These are phyloP conservation scores for Begonia loranthoides DNA, from an alignment of 306 rosid species.

Conservation along the genomic window DNA sequence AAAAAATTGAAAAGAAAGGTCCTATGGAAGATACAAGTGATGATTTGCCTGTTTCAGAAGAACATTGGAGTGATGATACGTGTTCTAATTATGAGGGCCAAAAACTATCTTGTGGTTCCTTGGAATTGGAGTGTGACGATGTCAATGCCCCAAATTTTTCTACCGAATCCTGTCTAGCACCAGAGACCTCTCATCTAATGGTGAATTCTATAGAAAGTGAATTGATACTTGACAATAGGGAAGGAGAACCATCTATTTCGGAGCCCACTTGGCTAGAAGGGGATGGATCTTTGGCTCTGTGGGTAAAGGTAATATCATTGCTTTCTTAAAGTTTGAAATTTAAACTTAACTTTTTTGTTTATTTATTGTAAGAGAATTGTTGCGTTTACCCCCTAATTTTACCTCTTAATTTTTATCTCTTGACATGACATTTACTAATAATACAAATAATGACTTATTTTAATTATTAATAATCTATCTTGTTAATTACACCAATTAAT, in stretches of 20 bases:
- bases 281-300: slow-evolving; percentile 76
- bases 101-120: slow-evolving; percentile 30
- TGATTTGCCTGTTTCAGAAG: slow-evolving; percentile 26
- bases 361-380: no score
- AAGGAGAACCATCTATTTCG: slow-evolving; percentile 49
- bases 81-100: slow-evolving; percentile 31
- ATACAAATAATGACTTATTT: no score
- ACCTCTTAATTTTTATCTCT: not conserved
- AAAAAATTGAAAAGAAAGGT: slow-evolving; percentile 22
- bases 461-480: no score
- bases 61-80: slow-evolving; percentile 42
- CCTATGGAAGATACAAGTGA: slow-evolving; percentile 22
- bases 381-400: not conserved
- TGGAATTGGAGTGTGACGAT: slow-evolving; percentile 41
- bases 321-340: slow-evolving; percentile 1
- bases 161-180: slow-evolving; percentile 25
- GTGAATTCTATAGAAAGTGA: slow-evolving; percentile 49
- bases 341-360: not conserved
- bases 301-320: slow-evolving; percentile 69
- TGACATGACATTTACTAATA: no score
- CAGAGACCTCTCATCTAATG: slow-evolving; percentile 39
- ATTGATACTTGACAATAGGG: slow-evolving; percentile 41
- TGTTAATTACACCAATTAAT: no score
- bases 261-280: slow-evolving; percentile 84
- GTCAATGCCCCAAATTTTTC: slow-evolving; percentile 22